These are phyloP conservation scores for Flueggea neowawraea DNA, from an alignment of 441 rosid species.

Conservation along the genomic window DNA sequence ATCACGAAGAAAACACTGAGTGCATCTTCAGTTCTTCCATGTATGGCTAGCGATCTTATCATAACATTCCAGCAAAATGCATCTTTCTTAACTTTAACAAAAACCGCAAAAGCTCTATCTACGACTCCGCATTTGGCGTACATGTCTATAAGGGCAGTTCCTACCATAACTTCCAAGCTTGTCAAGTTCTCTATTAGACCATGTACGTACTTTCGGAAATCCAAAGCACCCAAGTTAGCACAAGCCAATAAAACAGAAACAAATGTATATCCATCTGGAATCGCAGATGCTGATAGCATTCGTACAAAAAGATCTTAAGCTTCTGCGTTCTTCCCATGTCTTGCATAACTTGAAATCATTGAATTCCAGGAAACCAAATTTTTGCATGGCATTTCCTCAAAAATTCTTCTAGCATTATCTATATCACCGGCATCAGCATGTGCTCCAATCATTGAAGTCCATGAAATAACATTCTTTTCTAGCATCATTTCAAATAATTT, in stretches of 20 bases:
- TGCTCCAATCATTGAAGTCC: conserved; percentile 24
- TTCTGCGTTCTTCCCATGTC: conserved; percentile 12
- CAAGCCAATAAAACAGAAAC: conserved; percentile 25
- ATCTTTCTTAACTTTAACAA: conserved; percentile 25
- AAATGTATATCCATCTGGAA: conserved; percentile 21
- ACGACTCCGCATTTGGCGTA: conserved; percentile 28
- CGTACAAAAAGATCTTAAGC: conserved; percentile 17
- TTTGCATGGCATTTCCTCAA: conserved; percentile 20
- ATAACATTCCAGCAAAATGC: conserved; percentile 35
- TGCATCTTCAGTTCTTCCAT: conserved; percentile 29
- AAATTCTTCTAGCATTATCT: conserved; percentile 15
- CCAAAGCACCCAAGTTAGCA: conserved; percentile 20
- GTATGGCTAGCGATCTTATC: conserved; percentile 29
- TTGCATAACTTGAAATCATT: conserved; percentile 16
- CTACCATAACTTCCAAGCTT: conserved; percentile 15
- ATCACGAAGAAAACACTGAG: conserved; percentile 20
- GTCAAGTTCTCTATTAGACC: conserved; percentile 13
- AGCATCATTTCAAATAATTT: conserved; percentile 25
- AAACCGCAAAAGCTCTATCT: conserved; percentile 19
- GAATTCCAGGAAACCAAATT: conserved; percentile 30
- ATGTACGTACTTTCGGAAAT: conserved; percentile 21
- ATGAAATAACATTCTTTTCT: conserved; percentile 29
- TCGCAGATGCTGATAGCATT: conserved; percentile 19
- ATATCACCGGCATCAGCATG: conserved; percentile 21
- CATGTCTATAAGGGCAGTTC: conserved; percentile 28